Evolutionary conservation across 192 early-diverging fungal genomes (phyloP).

Genomic region (Cladochytrium replicatum): DNA sequence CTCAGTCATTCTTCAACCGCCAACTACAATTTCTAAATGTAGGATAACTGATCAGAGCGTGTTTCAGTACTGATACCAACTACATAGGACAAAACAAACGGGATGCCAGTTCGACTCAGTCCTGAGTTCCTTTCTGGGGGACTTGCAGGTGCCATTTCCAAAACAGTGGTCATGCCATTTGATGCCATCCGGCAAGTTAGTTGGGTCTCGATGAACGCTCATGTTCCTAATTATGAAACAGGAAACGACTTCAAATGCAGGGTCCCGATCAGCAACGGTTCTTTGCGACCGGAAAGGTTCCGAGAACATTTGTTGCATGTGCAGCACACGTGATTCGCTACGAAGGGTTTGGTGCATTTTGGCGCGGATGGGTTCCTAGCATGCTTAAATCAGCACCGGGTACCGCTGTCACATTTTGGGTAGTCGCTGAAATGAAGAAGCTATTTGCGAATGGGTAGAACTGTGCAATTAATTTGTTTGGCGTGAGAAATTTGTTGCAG

Average conservation of each 20-base stretch:
- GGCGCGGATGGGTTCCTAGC: constrained; percentile 77
- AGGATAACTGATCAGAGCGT: too few relatives aligned
- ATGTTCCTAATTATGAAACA: neutral
- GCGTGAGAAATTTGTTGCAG: too few relatives aligned
- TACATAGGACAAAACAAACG: constrained; percentile 4
- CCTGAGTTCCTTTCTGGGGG: constrained; percentile 70
- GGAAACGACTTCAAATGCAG: constrained; percentile 55
- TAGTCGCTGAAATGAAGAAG: constrained; percentile 42
- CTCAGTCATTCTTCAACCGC: constrained; percentile 52
- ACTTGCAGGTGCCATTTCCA: constrained; percentile 67
- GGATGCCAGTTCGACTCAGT: constrained; percentile 5
- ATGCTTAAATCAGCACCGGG: constrained; percentile 79
- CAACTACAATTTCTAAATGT: constrained; percentile 27
- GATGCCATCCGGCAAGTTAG: constrained; percentile 61
- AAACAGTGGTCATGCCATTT: constrained; percentile 81
- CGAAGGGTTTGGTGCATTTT: constrained; percentile 77
- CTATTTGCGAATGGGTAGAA: too few relatives aligned
- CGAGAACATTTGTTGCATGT: constrained; percentile 47
- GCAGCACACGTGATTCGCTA: constrained; percentile 52
- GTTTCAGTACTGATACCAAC: neutral
- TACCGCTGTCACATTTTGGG: constrained; percentile 79
- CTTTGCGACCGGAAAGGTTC: constrained; percentile 50
- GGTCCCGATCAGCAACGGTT: constrained; percentile 56
- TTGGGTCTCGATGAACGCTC: neutral
- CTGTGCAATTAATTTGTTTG: too few relatives aligned